A percentile compares a stretch with the other conserved stretches of the same genome.
phyloP scores from a whole-genome alignment of 139 green algal genomes.

The Microglena sp. region DNA sequence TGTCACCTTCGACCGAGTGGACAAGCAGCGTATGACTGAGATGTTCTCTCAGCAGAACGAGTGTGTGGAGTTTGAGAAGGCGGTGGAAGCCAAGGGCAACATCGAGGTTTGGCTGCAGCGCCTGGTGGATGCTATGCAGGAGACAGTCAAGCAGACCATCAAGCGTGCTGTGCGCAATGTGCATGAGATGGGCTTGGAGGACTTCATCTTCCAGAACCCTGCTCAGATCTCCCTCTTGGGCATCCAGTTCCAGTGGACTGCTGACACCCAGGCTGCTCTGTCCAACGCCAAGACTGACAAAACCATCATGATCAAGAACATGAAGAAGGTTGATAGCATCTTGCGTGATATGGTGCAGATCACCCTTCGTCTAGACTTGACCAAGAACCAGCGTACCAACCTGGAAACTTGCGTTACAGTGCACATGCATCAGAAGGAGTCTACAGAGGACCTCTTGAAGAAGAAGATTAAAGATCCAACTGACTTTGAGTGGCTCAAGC shows the following conservation, averaged over 20 bases:
- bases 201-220: constrained; percentile 83
- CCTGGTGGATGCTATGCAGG: constrained; percentile 90
- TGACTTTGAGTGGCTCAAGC: constrained; percentile 97
- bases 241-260: constrained; percentile 94
- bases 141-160: constrained; percentile 74
- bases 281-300: constrained; percentile 74
- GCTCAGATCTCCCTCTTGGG: constrained; percentile 82
- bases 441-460: constrained; percentile 78
- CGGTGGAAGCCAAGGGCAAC: constrained; percentile 71
- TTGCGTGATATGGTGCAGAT: constrained; percentile 54
- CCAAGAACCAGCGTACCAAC: constrained; percentile 75
- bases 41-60: constrained; percentile 76
- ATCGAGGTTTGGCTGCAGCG: constrained; percentile 92
- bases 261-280: constrained; percentile 70
- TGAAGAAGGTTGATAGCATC: constrained; percentile 64
- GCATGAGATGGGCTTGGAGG: constrained; percentile 65
- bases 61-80: constrained; percentile 41
- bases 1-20: constrained; percentile 83
- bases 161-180: constrained; percentile 69
- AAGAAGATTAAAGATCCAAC: constrained; percentile 89
- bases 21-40: constrained; percentile 83
- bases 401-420: constrained; percentile 96
- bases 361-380: constrained; percentile 71
- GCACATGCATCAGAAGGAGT: constrained; percentile 96
- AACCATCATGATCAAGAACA: constrained; percentile 69